Base-by-base conservation (phyloP, 1,284 basidiomycete species). In the Moesziomyces sp. region DNA sequence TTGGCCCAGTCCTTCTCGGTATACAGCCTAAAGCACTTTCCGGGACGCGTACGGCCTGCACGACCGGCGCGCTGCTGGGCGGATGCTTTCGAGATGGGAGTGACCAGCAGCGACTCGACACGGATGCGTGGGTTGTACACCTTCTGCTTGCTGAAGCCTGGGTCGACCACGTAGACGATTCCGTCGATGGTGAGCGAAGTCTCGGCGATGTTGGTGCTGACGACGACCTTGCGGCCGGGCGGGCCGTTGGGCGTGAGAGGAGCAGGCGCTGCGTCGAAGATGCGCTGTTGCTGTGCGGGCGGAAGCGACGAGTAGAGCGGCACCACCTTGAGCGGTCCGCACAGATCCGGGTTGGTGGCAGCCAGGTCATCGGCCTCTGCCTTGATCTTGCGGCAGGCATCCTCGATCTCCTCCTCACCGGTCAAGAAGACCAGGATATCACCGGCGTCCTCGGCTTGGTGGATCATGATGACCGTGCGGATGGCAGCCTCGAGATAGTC, bases 401-500 rank as follows among this genome's bases (percentile, higher is more conserved):
- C 95, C 82, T 99, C 96, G 74, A 99, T 99, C 86, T 99, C 97
- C 81, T 98, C 96, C 84, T 98, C 95, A 85, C 96, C 96, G 0
- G 97, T 98, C 71, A 99, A 86, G 89, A 99, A 99, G 5, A 99
- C 86, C 1, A 99, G 86, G 42, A 99, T 89, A 82, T 99, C 96
- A 3, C 96, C 96, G 1, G 90, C 91, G 5, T 94, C 93, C 84
- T 99, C 96, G 1, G 93, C 93, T 71, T 96, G 91, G 83, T 99
- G 96, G 49, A 99, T 98, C 92, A 96, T 97, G 58, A 98, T 87
- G 28, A 97, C 95, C 0, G 96, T 97, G 33, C 95, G 90, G 73
- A 99, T 96, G 0, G 97, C 94, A 0, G 96, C 94, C 84, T 99
- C 96, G 40, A 98, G 91, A 78, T 98, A 99, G 85, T 99, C 95